Percentiles rank a stretch among this genome's conserved stretches.
Conservation (phyloP, 2,329 filamentous ascomycete genomes). For the Pestalotiopsis sp. region DNA sequence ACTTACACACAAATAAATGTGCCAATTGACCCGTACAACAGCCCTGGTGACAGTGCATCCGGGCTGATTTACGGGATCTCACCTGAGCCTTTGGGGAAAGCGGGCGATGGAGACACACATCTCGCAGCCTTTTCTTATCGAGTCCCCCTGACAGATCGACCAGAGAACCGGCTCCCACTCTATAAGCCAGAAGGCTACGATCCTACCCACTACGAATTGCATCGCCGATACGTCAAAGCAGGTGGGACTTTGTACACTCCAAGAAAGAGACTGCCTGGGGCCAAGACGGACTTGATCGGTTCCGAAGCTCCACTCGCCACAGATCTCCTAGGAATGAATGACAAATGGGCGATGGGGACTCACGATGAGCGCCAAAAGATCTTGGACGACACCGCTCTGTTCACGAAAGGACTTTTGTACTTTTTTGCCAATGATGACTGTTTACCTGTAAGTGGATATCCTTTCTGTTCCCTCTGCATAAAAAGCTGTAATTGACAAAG, state of each 20-base stretch:
- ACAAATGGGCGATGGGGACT: conserved; percentile 18
- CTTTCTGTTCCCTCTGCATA: not conserved
- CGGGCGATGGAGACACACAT: conserved; percentile 18
- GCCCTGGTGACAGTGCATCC: conserved; percentile 13
- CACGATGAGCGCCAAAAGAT: conserved; percentile 17
- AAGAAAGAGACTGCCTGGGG: conserved; percentile 16
- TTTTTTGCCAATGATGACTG: conserved; percentile 22
- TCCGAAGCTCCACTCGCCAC: conserved; percentile 23
- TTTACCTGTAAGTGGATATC: conserved; percentile 14
- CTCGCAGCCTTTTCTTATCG: conserved; percentile 25
- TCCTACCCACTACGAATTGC: conserved; percentile 20
- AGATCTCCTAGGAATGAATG: conserved; percentile 24
- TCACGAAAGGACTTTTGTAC: conserved; percentile 22
- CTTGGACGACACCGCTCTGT: conserved; percentile 16
- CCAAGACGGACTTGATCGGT: conserved; percentile 21
- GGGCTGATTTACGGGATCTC: not conserved
- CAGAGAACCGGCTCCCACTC: conserved; percentile 18
- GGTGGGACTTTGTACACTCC: conserved; percentile 18
- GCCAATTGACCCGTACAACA: conserved; percentile 23
- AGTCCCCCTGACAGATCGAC: conserved; percentile 21
- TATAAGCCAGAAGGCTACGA: conserved; percentile 23
- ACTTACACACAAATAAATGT: conserved; percentile 22
- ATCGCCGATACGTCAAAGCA: conserved; percentile 16
- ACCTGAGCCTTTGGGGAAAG: not conserved
- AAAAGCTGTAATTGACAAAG: not conserved